Evolutionary conservation across 1,284 basidiomycete species (phyloP).

Genomic region (Leccinum subfulvum): DNA sequence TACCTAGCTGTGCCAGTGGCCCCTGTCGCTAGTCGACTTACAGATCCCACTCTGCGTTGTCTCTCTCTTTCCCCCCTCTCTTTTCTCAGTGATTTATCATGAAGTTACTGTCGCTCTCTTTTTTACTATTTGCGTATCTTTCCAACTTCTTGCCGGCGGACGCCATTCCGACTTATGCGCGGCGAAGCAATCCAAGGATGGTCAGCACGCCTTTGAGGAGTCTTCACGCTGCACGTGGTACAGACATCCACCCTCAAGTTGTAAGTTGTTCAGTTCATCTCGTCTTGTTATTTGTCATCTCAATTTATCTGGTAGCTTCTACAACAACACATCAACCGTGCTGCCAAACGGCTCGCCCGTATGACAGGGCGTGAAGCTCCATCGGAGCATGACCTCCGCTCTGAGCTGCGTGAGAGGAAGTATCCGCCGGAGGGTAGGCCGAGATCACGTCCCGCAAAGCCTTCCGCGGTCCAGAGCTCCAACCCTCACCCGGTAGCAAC

Average conservation of each 20-base stretch:
- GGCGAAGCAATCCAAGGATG: slow-evolving; percentile 18
- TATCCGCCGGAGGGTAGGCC: slow-evolving; percentile 37
- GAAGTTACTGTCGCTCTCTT: slow-evolving; percentile 17
- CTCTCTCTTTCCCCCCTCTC: background rate
- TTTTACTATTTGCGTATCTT: slow-evolving; percentile 25
- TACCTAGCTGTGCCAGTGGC: background rate
- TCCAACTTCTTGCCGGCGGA: slow-evolving; percentile 7
- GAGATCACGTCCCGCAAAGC: slow-evolving; percentile 14
- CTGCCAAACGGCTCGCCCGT: slow-evolving; percentile 61
- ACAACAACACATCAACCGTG: slow-evolving; percentile 72
- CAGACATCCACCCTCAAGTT: slow-evolving; percentile 58
- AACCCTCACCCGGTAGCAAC: background rate
- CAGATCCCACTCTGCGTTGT: background rate
- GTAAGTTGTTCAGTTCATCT: slow-evolving; percentile 42
- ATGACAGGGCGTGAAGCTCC: slow-evolving; percentile 63
- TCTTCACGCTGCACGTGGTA: slow-evolving; percentile 11
- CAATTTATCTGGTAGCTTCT: slow-evolving; percentile 44
- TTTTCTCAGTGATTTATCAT: slow-evolving; percentile 13
- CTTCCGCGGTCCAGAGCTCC: slow-evolving; percentile 7
- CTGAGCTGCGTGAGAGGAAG: slow-evolving; percentile 55
- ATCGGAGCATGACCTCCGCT: slow-evolving; percentile 46
- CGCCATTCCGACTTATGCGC: slow-evolving; percentile 21
- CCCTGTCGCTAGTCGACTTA: slow-evolving; percentile 18
- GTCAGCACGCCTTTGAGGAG: slow-evolving; percentile 32
- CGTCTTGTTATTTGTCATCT: background rate